Evolutionary conservation across 2,329 filamentous ascomycete genomes (phyloP).

Genomic region (Rosellinia necatrix): DNA sequence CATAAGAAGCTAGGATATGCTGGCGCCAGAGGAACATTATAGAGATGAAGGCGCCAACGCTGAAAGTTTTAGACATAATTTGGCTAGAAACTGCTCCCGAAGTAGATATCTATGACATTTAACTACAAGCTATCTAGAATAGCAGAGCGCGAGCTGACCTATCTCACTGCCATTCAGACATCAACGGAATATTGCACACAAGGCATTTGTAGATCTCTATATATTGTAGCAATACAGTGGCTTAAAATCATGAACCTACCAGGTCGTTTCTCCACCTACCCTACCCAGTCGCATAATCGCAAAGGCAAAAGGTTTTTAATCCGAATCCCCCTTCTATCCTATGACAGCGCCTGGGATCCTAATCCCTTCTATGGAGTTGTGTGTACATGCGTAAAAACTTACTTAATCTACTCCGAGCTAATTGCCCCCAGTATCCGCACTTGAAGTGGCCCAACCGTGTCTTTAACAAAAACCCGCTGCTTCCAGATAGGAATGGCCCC

Average conservation of each 20-base stretch:
- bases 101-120: too few relatives aligned
- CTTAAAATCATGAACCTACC: conserved; percentile 1
- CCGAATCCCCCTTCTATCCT: conserved; percentile 19
- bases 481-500: not conserved
- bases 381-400: conserved; percentile 13
- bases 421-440: not conserved
- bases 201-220: too few relatives aligned
- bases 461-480: conserved; percentile 1
- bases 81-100: too few relatives aligned
- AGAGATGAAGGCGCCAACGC: too few relatives aligned
- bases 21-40: too few relatives aligned
- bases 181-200: not conserved
- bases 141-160: too few relatives aligned
- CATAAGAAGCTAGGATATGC: too few relatives aligned
- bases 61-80: too few relatives aligned
- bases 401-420: conserved; percentile 1
- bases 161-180: too few relatives aligned
- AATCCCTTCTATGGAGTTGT: conserved; percentile 20
- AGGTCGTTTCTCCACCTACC: not conserved
- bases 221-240: conserved; percentile 21
- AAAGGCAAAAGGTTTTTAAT: conserved; percentile 10
- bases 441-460: not conserved
- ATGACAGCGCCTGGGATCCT: conserved; percentile 10
- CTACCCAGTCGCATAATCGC: conserved; percentile 1
- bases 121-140: too few relatives aligned